Evolutionary conservation across 2,329 filamentous ascomycete genomes (phyloP), one percentile per base, ranked within the genome.

Genomic region (Aaosphaeria pasadenensis): DNA sequence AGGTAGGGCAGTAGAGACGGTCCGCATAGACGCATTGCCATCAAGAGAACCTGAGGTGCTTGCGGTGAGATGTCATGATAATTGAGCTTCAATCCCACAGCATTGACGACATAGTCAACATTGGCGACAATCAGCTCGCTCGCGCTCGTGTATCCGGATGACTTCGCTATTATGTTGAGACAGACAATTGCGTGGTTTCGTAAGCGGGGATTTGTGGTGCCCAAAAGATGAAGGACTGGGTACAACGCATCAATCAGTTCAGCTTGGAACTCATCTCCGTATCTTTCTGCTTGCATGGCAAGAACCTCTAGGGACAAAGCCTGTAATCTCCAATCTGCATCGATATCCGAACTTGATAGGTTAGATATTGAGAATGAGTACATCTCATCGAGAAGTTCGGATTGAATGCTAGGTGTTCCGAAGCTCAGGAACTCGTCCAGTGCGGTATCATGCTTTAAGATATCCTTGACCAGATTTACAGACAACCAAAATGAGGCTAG

Each of bases 71-170:
- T 86, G 55, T 96, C 91, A 55, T 96, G 89, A 0, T 89, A 89
- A 59, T 96, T 96, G 6, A 99, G 80, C 52, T 91, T 88, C 51
- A 97, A 72, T 0, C 89, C 89, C 11, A 99, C 84, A 0, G 94
- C 89, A 63, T 97, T 97, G 51, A 97, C 86, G 71, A 99, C 88
- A 67, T 99, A 99, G 69, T 99, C 94, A 11, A 90, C 91, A 52
- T 99, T 99, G 45, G 88, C 84, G 30, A 97, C 82, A 36, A 99
- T 86, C 55, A 99, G 75, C 11, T 88, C 84, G 29, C 87, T 86
- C 4, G 92, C 87, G 58, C 79, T 85, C 0, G 64, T 52, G 60
- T 97, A 99, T 2, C 81, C 83, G 59, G 90, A 96, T 0, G 86
- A 80, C 2, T 71, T 64, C 1, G 92, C 86, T n/a, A 96, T 76